Conservation (phyloP, 768 basidiomycete genomes). For the Stropharia rugosoannulata region DNA sequence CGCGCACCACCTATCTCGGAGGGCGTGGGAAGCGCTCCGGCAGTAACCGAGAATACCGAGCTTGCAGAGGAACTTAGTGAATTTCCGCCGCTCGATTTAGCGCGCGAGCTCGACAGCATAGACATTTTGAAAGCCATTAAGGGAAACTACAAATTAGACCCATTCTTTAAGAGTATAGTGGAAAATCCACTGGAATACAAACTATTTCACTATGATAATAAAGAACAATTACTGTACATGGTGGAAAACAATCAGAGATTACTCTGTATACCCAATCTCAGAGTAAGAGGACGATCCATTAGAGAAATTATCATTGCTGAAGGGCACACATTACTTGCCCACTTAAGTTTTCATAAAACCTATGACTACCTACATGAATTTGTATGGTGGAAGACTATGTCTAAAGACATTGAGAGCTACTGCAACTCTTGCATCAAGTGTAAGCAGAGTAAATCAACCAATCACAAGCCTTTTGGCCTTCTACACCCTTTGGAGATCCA, state of each 20-base stretch:
- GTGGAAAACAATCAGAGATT: too few relatives aligned
- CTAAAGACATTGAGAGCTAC: conserved; percentile 11
- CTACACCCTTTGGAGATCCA: not conserved
- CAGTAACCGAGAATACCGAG: too few relatives aligned
- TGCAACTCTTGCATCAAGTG: conserved; percentile 20
- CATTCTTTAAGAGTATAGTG: not conserved
- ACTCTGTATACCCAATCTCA: conserved; percentile 22
- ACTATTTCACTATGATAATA: not conserved
- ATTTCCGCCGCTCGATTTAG: too few relatives aligned
- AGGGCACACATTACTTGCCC: conserved; percentile 39
- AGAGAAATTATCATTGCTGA: conserved; percentile 35
- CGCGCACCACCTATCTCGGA: too few relatives aligned
- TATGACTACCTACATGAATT: conserved; percentile 20
- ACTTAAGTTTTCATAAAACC: conserved; percentile 36
- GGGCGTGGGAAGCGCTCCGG: too few relatives aligned
- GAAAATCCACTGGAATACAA: not conserved
- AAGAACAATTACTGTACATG: not conserved
- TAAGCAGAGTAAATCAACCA: conserved; percentile 9
- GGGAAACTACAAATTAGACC: not conserved
- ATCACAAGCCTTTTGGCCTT: not conserved
- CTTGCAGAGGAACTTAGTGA: too few relatives aligned
- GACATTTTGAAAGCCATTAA: not conserved
- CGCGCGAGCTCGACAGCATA: too few relatives aligned
- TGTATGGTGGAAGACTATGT: conserved; percentile 25
- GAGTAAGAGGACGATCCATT: conserved; percentile 10